Evolutionary conservation across 176 grass and related monocot species (phyloP), one percentile per base, ranked within the genome.

Genomic region (Phragmites australis): DNA sequence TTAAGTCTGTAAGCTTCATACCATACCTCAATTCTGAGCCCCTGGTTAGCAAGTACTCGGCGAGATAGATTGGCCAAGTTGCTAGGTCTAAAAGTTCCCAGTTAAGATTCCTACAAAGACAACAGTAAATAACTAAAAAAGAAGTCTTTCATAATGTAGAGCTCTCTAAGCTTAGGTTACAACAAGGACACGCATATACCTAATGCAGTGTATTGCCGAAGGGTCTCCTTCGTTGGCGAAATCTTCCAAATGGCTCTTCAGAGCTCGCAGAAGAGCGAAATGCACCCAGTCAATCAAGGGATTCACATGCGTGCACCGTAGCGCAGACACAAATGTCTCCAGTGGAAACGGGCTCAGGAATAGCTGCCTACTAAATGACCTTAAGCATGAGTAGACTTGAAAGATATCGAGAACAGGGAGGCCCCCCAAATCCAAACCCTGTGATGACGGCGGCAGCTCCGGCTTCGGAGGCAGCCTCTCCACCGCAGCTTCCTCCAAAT

Each of bases 31-130:
- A 75, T 82, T 86, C 84, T 82, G 93, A 82, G 61, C 87, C 70
- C 25, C 84, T 91, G 75, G 91, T 79, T 70, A 99, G 64, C 46
- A 93, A 86, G 77, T 99, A 99, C 64, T 94, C 93, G 53, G 90
- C 90, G 48, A 99, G 90, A 86, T 88, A 99, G 58, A 99, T 82
- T 42, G 97, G 97, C 97, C 97, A 99, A 8, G 97, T 99, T 68
- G 92, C 85, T 74, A 93, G 85, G 84, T 99, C 93, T 60, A 99
- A 80, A 18, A 99, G 86, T 67, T 93, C 93, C 97, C 97, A 99
- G 66, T 99, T 99, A 73, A 99, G 90, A 83, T 87, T 93, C 93
- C 97, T 99, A 84, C 52, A 78, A 30, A 89, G 47, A 89, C 27
- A 67, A 78, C 26, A 71, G 29, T 41, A 68, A 47, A 80, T 68